Conservation (phyloP, 2,329 filamentous ascomycete genomes). For the Fusarium lateritium region DNA sequence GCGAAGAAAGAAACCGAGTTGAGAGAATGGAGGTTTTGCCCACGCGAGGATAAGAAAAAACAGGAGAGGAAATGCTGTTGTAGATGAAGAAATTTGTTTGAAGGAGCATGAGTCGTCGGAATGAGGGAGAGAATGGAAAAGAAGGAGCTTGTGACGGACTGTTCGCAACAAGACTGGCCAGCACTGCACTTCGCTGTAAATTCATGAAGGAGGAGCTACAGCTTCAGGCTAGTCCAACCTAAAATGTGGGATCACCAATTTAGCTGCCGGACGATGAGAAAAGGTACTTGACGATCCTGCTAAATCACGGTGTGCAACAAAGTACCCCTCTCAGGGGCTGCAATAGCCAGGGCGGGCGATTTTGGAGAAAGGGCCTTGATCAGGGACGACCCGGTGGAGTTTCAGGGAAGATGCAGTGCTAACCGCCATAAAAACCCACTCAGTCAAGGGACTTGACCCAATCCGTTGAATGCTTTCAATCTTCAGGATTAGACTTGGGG, state of each 20-base stretch:
- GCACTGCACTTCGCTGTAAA: background rate
- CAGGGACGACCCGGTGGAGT: constrained; percentile 32
- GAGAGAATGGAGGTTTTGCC: background rate
- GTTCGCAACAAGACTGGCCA: constrained; percentile 6
- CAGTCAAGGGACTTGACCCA: background rate
- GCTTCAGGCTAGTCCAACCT: constrained; percentile 27
- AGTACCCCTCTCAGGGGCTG: constrained; percentile 37
- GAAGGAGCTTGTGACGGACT: constrained; percentile 14
- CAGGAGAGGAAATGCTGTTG: background rate
- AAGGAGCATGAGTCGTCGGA: constrained; percentile 30
- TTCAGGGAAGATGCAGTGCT: constrained; percentile 10
- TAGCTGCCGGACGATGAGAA: constrained; percentile 33
- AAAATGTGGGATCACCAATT: constrained; percentile 46
- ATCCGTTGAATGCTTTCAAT: background rate
- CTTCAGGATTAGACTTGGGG: constrained; percentile 19
- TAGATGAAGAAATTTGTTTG: constrained; percentile 12
- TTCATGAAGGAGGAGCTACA: constrained; percentile 17
- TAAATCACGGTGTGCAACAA: background rate
- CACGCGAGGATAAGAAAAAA: background rate
- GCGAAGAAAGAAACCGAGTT: constrained; percentile 11
- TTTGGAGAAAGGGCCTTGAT: constrained; percentile 30
- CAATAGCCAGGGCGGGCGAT: constrained; percentile 14
- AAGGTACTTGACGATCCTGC: background rate
- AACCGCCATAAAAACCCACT: background rate
- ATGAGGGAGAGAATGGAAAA: constrained; percentile 31